Conservation (phyloP, 2,329 filamentous ascomycete species). For the Furcasterigmium sp. region DNA sequence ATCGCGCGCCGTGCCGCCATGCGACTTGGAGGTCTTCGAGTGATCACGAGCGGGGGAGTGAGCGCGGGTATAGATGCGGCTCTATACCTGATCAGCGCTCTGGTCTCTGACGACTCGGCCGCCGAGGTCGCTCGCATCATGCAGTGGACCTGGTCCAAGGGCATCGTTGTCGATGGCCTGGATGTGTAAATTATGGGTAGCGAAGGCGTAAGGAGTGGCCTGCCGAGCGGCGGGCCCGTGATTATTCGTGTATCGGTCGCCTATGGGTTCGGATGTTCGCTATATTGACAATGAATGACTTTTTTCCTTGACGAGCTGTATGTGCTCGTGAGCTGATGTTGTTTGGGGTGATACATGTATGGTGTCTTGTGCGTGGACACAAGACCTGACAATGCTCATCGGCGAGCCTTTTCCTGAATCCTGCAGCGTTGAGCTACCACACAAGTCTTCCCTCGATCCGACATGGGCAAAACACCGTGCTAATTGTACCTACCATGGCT, state of each 20-base stretch:
- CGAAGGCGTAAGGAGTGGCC: slow-evolving; percentile 2
- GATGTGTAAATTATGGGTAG: slow-evolving; percentile 57
- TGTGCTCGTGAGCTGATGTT: no score
- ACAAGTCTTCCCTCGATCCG: no score
- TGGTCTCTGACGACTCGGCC: slow-evolving; percentile 73
- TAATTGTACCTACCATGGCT: no score
- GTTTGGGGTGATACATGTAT: no score
- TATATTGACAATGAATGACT: not conserved
- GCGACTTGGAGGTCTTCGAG: slow-evolving; percentile 62
- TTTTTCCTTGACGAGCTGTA: not conserved
- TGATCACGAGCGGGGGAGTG: slow-evolving; percentile 76
- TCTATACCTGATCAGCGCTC: slow-evolving; percentile 77
- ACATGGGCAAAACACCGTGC: no score
- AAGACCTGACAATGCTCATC: no score
- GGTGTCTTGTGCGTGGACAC: no score
- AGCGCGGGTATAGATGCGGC: slow-evolving; percentile 78
- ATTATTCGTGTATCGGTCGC: not conserved
- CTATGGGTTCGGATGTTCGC: slow-evolving; percentile 1
- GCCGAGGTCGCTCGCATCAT: slow-evolving; percentile 69
- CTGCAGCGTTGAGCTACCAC: no score
- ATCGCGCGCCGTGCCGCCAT: slow-evolving; percentile 73
- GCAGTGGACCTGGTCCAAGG: slow-evolving; percentile 84
- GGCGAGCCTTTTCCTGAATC: no score
- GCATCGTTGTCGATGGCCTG: slow-evolving; percentile 76
- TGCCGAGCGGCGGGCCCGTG: not conserved